Evolutionary conservation across 257 asterid genomes (phyloP).

Genomic region (Solanum rostratum): DNA sequence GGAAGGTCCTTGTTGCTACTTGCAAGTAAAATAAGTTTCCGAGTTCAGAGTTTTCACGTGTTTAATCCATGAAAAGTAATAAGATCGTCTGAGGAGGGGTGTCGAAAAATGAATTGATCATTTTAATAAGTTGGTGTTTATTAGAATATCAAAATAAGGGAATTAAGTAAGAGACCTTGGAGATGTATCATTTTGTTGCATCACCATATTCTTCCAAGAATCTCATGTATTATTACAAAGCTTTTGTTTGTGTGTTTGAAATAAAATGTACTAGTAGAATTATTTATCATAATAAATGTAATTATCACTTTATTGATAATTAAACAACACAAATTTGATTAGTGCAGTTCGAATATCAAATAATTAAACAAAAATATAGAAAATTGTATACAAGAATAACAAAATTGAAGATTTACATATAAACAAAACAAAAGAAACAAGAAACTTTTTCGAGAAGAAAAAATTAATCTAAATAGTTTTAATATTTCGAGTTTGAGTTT

Average conservation of each 20-base stretch:
- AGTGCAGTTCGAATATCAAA: background rate
- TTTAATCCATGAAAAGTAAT: background rate
- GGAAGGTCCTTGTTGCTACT: conserved; percentile 68
- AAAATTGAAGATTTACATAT: background rate
- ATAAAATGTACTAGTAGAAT: background rate
- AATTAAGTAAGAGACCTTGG: background rate
- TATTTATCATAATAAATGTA: background rate
- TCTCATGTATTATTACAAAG: background rate
- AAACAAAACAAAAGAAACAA: background rate
- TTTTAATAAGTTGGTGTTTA: background rate
- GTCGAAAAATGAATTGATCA: background rate
- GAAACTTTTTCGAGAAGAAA: background rate
- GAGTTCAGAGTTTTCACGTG: background rate
- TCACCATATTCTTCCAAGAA: background rate
- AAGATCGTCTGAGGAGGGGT: rapidly evolving
- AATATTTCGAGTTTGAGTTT: no score
- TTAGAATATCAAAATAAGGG: background rate
- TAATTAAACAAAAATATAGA: background rate
- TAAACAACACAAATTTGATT: background rate
- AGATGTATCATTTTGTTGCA: background rate
- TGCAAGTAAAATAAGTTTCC: conserved; percentile 26
- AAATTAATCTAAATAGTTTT: no score
- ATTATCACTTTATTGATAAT: background rate
- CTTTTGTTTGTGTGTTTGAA: background rate
- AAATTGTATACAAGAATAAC: background rate